phyloP scores from a whole-genome alignment of 176 grass and related monocot species.

The Canna indica region DNA sequence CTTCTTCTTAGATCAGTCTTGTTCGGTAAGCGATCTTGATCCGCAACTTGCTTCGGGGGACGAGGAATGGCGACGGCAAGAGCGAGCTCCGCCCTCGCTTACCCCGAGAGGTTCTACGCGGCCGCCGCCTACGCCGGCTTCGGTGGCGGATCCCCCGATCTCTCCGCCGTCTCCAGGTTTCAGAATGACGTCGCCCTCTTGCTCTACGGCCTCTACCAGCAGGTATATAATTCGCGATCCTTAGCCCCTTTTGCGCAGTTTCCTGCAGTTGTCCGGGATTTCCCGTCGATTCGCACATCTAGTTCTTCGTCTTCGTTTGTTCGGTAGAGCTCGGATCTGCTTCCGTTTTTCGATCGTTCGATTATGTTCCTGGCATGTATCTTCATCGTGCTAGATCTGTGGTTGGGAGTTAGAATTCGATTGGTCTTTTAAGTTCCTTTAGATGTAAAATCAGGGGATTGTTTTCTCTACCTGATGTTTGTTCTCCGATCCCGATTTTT shows the following conservation, averaged over 20 bases:
- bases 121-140: constrained; percentile 17
- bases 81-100: constrained; percentile 8
- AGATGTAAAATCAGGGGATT: neutral
- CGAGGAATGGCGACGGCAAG: neutral
- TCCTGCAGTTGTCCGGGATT: neutral
- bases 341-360: neutral
- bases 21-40: no score
- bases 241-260: no score
- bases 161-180: neutral
- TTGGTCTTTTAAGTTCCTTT: neutral
- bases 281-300: neutral
- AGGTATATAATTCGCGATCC: neutral
- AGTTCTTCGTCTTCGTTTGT: neutral
- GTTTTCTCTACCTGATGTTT: neutral
- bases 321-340: neutral
- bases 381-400: neutral
- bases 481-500: neutral
- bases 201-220: constrained; percentile 16
- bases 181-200: constrained; percentile 13
- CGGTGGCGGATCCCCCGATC: neutral
- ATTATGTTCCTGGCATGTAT: neutral
- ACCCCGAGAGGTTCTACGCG: constrained; percentile 15
- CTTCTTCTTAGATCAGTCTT: no score
- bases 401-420: neutral
- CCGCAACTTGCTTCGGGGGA: neutral